Evolutionary conservation across 1,284 basidiomycete species (phyloP).

Genomic region (Coniferiporia sulphurascens): DNA sequence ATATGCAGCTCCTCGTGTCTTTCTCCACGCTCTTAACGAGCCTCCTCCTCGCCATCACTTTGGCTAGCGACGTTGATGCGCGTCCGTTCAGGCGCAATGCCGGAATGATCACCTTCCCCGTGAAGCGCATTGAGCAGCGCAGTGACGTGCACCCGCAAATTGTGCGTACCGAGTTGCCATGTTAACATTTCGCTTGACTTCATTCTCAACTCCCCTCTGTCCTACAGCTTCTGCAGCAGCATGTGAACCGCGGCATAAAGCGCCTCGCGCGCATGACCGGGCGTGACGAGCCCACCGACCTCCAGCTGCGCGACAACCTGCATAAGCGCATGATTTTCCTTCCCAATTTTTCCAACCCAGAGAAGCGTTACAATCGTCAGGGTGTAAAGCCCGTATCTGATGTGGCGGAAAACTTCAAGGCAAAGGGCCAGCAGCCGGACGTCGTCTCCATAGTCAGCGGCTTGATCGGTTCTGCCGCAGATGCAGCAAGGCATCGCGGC

Average conservation of each 20-base stretch:
- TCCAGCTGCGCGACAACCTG: slow-evolving; percentile 47
- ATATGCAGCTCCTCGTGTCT: slow-evolving; percentile 51
- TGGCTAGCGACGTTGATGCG: slow-evolving; percentile 13
- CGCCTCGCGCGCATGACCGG: slow-evolving; percentile 70
- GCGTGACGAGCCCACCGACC: slow-evolving; percentile 43
- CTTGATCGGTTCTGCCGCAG: background rate
- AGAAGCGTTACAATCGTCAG: slow-evolving; percentile 35
- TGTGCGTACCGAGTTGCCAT: slow-evolving; percentile 36
- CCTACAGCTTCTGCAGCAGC: slow-evolving; percentile 60
- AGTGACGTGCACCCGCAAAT: slow-evolving; percentile 55
- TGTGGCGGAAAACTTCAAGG: background rate
- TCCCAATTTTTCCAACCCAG: slow-evolving; percentile 17
- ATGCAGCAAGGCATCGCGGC: background rate
- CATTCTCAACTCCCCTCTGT: background rate
- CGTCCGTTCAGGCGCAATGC: slow-evolving; percentile 25
- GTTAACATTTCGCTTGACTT: slow-evolving; percentile 8
- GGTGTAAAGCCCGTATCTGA: slow-evolving; percentile 16
- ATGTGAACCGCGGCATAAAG: slow-evolving; percentile 60
- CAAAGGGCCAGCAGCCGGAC: background rate
- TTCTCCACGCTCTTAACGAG: slow-evolving; percentile 51
- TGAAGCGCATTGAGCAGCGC: slow-evolving; percentile 43
- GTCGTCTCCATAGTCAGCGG: background rate
- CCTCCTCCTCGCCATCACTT: slow-evolving; percentile 41
- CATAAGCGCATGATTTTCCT: slow-evolving; percentile 47
- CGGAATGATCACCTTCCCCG: slow-evolving; percentile 50